phyloP scores from a whole-genome alignment of 2,329 filamentous ascomycete species.

The Neopestalotiopsis clavispora region DNA sequence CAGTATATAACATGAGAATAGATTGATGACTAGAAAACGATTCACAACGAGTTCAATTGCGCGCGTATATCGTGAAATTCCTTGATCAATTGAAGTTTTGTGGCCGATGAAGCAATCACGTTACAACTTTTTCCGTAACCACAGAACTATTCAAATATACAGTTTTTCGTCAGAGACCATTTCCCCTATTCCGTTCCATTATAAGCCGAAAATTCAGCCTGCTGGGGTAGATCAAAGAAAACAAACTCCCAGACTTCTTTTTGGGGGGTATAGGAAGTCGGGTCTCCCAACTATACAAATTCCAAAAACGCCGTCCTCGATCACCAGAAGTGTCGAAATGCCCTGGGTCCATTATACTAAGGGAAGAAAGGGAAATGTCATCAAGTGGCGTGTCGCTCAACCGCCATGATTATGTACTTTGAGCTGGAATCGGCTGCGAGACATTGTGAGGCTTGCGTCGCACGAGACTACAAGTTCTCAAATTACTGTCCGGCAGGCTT shows the following conservation, averaged over 20 bases:
- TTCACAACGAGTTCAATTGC: neutral
- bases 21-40: neutral
- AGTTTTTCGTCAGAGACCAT: neutral
- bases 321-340: slow-evolving; percentile 3
- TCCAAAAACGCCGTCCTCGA: slow-evolving; percentile 1
- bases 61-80: neutral
- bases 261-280: slow-evolving; percentile 16
- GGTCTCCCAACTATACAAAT: slow-evolving; percentile 14
- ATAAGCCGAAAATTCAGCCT: neutral
- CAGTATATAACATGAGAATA: neutral
- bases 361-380: neutral
- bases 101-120: slow-evolving; percentile 4
- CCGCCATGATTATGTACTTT: neutral
- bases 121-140: slow-evolving; percentile 9
- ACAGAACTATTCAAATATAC: slow-evolving; percentile 11
- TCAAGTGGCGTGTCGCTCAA: neutral
- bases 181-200: neutral
- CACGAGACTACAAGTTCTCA: neutral
- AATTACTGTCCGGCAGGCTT: slow-evolving; percentile 45
- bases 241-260: neutral
- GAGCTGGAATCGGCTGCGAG: neutral
- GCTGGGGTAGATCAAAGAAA: neutral
- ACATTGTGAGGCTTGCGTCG: neutral
- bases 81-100: slow-evolving; percentile 1
- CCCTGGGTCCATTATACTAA: slow-evolving; percentile 1